These are phyloP conservation scores for Diutina pseudorugosa DNA, from an alignment of 1,139 yeast genomes.

Conservation along the genomic window DNA sequence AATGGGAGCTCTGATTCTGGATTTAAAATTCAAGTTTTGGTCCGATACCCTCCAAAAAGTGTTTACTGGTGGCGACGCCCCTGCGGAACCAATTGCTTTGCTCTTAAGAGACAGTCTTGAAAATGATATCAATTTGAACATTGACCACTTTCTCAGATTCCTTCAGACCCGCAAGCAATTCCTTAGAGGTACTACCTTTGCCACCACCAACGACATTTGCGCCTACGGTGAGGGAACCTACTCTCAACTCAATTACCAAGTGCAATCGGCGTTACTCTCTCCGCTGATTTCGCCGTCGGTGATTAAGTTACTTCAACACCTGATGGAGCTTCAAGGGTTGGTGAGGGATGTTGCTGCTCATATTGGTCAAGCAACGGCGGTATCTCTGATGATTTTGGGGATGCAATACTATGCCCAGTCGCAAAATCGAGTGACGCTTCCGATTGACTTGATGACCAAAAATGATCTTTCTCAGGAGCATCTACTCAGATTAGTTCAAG, in stretches of 20 bases:
- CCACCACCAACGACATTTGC: slow-evolving; percentile 46
- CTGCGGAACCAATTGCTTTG: slow-evolving; percentile 58
- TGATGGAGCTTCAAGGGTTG: slow-evolving; percentile 28
- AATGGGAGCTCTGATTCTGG: slow-evolving; percentile 34
- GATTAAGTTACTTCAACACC: slow-evolving; percentile 34
- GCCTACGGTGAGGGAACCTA: slow-evolving; percentile 73
- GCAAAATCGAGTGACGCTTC: slow-evolving; percentile 45
- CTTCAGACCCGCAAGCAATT: slow-evolving; percentile 49
- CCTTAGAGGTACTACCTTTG: slow-evolving; percentile 31
- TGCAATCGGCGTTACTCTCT: slow-evolving; percentile 51
- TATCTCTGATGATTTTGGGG: slow-evolving; percentile 56
- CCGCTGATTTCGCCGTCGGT: slow-evolving; percentile 49
- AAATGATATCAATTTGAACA: slow-evolving; percentile 38
- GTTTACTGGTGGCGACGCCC: slow-evolving; percentile 26
- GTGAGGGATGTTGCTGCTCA: slow-evolving; percentile 64
- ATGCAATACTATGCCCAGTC: slow-evolving; percentile 43
- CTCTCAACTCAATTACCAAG: slow-evolving; percentile 61
- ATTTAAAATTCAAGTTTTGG: slow-evolving; percentile 53
- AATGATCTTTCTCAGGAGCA: slow-evolving; percentile 53
- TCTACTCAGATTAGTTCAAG: slow-evolving; percentile 38
- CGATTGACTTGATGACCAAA: slow-evolving; percentile 47
- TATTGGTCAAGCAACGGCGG: slow-evolving; percentile 70
- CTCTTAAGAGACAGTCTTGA: slow-evolving; percentile 38
- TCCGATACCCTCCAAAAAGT: slow-evolving; percentile 35
- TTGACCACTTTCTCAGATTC: slow-evolving; percentile 46